Evolutionary conservation across 805 yeast species (phyloP), one percentile per base, ranked within the genome.

Genomic region (Candida insectalens): DNA sequence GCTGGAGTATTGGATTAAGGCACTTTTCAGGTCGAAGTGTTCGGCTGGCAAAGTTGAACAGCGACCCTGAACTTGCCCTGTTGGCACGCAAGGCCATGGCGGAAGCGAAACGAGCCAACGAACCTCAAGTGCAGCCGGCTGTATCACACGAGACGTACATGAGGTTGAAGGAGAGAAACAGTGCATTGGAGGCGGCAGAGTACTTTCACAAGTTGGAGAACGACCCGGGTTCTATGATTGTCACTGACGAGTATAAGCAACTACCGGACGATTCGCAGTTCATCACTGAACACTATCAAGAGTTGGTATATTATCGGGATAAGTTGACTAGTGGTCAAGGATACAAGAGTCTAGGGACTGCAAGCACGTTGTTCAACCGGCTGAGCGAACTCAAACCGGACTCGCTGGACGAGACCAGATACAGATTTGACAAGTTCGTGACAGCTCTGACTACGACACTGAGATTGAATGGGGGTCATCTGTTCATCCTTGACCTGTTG

Each of bases 401-500:
- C 3, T 16, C 3, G 23, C 15, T 28, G 41, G 41, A 5, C 63
- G 57, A 36, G 43, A 57, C 4, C 69, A 65, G n/a, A n/a, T n/a
- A n/a, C n/a, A 21, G 23, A 12, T 51, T 49, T 34, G 50, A 54
- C 34, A 49, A 60, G 31, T 62, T 70, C 37, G 48, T 65, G 5
- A 52, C 53, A 21, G 67, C 63, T 29, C 57, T 70, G 30, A 60
- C 60, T 43, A 46, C 62, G 36, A 58, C 76, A 22, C 50, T 70
- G 28, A 51, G 55, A 13, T 43, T 71, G 22, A 77, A 78, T 44
- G 78, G 80, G 13, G 79, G 77, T 1, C 69, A 74, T 43, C 60
- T 77, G 2, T 69, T 69, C 34, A 63, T 72, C 9, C 63, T 78
- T 45, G 85, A 78, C 45, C 59, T 77, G 1, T 47, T 77, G 27